A percentile compares a stretch with the other conserved stretches of the same genome.
These are phyloP conservation scores for Lasiosphaeriaceae sp. DNA, from an alignment of 495 filamentous ascomycete genomes.

Conservation along the genomic window DNA sequence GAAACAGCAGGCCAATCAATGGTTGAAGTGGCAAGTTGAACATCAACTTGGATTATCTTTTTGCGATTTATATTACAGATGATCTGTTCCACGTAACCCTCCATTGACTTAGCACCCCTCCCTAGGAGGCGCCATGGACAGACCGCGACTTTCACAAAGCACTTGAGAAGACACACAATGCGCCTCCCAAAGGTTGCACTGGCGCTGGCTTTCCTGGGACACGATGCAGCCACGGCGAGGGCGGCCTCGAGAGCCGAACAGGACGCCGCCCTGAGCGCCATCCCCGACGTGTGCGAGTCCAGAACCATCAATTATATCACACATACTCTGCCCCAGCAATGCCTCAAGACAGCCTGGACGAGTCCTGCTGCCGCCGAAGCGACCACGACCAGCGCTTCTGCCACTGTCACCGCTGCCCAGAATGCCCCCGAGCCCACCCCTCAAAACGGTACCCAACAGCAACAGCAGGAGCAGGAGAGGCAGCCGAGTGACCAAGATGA, in stretches of 20 bases:
- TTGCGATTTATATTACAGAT: too few relatives aligned
- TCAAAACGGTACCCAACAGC: constrained; percentile 11
- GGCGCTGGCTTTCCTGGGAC: constrained; percentile 21
- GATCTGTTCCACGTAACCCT: too few relatives aligned
- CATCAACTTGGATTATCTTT: too few relatives aligned
- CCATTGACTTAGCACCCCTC: not conserved
- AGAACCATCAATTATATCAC: constrained; percentile 79
- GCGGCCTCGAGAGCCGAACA: constrained; percentile 16
- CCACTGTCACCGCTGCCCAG: constrained; percentile 4
- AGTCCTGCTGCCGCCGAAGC: constrained; percentile 22
- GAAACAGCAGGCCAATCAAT: too few relatives aligned
- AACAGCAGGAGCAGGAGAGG: constrained; percentile 9
- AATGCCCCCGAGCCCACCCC: constrained; percentile 6
- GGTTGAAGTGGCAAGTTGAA: too few relatives aligned
- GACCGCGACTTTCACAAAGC: constrained; percentile 6
- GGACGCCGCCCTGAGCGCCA: constrained; percentile 11
- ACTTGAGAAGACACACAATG: constrained; percentile 21
- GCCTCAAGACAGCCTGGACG: constrained; percentile 51
- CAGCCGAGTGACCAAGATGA: constrained; percentile 8
- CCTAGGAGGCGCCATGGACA: constrained; percentile 21
- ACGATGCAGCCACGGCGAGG: constrained; percentile 17
- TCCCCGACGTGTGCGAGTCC: constrained; percentile 51
- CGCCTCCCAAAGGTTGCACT: constrained; percentile 14
- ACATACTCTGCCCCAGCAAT: constrained; percentile 73
- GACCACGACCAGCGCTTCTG: constrained; percentile 5